A percentile compares a stretch with the other conserved stretches of the same genome.
Conservation (phyloP, 2,329 filamentous ascomycete species). For the Ophiostoma quercus region DNA sequence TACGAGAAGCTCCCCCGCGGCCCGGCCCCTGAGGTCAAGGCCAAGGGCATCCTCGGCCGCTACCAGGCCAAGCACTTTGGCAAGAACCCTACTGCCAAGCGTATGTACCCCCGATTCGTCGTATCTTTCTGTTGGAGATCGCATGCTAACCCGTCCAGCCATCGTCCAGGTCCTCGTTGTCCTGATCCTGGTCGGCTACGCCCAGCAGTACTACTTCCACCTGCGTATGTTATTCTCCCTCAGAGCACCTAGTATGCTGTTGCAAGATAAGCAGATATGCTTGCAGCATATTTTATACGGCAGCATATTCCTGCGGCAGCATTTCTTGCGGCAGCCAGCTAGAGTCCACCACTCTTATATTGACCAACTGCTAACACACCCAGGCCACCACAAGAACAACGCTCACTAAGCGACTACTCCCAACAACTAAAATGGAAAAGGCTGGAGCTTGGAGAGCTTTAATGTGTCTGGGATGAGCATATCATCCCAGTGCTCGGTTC, state of each 20-base stretch:
- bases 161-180: constrained; percentile 79
- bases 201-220: constrained; percentile 99
- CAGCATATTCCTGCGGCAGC: too few species aligned
- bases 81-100: constrained; percentile 82
- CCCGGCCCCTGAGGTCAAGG: constrained; percentile 74
- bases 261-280: neutral
- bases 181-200: constrained; percentile 79
- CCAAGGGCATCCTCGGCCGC: constrained; percentile 75
- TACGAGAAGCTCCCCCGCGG: constrained; percentile 98
- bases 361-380: neutral
- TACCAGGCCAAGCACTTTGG: constrained; percentile 90
- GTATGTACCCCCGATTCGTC: constrained; percentile 57
- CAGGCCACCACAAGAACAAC: constrained; percentile 99
- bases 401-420: constrained; percentile 64
- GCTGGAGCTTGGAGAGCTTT: constrained; percentile 15
- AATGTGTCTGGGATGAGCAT: constrained; percentile 16
- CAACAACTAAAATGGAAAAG: constrained; percentile 11
- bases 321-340: neutral
- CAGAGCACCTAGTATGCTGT: too few species aligned
- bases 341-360: neutral
- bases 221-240: constrained; percentile 65
- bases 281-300: neutral
- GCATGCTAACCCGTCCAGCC: constrained; percentile 49
- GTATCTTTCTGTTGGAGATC: neutral
- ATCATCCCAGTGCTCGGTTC: constrained; percentile 29